Evolutionary conservation across 208 protist genomes (phyloP).

Genomic region (Trypanosomatidae sp.): DNA sequence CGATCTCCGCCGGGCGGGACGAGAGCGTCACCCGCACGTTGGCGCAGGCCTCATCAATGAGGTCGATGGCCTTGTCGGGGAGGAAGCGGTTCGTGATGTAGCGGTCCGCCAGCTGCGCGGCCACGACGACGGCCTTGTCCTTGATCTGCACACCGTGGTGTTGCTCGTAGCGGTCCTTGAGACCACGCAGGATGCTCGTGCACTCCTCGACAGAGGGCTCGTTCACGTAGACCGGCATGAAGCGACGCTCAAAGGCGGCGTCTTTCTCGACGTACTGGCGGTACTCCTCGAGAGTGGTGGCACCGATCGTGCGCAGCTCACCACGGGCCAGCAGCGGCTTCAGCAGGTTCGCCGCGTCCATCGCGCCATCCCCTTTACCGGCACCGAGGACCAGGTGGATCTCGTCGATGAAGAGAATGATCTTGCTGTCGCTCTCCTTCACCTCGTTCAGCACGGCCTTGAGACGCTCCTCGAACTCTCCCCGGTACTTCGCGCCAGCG

Average conservation of each 20-base stretch:
- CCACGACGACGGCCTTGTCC: slow-evolving; percentile 92
- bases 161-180: slow-evolving; percentile 94
- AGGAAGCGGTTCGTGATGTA: slow-evolving; percentile 98
- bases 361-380: slow-evolving; percentile 92
- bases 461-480: slow-evolving; percentile 99
- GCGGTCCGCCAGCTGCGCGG: slow-evolving; percentile 90
- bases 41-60: slow-evolving; percentile 97
- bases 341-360: slow-evolving; percentile 99
- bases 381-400: slow-evolving; percentile 99
- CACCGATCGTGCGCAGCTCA: slow-evolving; percentile 97
- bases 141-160: slow-evolving; percentile 93
- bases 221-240: slow-evolving; percentile 97
- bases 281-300: slow-evolving; percentile 98
- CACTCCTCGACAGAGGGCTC: slow-evolving; percentile 98
- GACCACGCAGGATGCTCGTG: slow-evolving; percentile 97
- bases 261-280: slow-evolving; percentile 99
- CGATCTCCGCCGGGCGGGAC: slow-evolving; percentile 95
- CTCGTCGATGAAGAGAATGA: slow-evolving; percentile 99
- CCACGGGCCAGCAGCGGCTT: slow-evolving; percentile 98
- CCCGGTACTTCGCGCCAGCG: slow-evolving; percentile 98
- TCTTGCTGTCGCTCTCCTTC: slow-evolving; percentile 91
- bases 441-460: slow-evolving; percentile 99
- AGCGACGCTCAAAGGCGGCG: slow-evolving; percentile 97
- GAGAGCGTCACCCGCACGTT: slow-evolving; percentile 93
- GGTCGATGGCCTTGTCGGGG: slow-evolving; percentile 99